Base-by-base conservation (phyloP, 768 basidiomycete species). In the Lactarius evosmus region DNA sequence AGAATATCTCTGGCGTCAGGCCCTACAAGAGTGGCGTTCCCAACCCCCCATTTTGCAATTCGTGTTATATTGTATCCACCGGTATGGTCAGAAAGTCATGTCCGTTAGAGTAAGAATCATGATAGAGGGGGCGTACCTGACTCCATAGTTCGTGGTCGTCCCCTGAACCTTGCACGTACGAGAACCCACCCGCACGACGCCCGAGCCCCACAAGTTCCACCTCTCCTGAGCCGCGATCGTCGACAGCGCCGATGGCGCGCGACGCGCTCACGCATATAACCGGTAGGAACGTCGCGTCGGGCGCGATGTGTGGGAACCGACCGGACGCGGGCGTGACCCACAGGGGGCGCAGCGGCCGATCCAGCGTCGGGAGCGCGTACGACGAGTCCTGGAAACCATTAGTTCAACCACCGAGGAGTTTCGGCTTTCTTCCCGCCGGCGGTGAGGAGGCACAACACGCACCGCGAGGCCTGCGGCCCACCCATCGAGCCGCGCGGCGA, bases 141-240 rank as follows among this genome's bases (percentile, higher is more conserved):
- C 87, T 82, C 94, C 93, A 95, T 6, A 89, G 78, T 74, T 97
- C 95, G 70, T 95, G 93, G 70, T 98, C 96, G 70, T 98, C 96
- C 0, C 95, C 96, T 0, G 91, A 92, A 1, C 96, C 96, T 73
- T 96, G 95, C 8, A 98, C 83, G 72, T 98, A 98, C 25, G 85
- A 79, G 72, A 87, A 97, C 0, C 91, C 91, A n/a, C 78, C 75
- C 9, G 78, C 67, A 0, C 88, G 82, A 25, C 89, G 78, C 63
- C 89, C 87, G 1, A 82, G 60, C 7, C 85, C 85, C 41, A 27
- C 91, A 19, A 46, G n/a, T 25, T 25, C 46, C 11, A 49, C 12
- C 11, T 25, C 46, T 3, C 77, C 74, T 8, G 77, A 67, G 1
- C 86, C 80, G 25, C 87, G 77, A 64, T 88, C 86, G 0, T 82